phyloP scores from a whole-genome alignment of 768 basidiomycete genomes.

The Termitomyces sp. region DNA sequence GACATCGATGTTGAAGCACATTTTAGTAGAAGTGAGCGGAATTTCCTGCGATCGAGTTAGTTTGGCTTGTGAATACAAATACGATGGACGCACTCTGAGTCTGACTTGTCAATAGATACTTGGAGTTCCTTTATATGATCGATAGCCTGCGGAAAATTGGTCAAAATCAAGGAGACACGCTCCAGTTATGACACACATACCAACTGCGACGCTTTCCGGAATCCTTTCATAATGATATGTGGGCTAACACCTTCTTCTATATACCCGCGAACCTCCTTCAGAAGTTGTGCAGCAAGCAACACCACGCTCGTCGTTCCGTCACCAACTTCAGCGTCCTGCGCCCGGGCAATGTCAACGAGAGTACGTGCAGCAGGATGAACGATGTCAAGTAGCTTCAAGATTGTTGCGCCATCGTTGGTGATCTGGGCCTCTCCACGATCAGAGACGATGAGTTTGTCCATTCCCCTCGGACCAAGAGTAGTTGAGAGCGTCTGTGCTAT shows the following conservation, averaged over 20 bases:
- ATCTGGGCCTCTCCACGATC: conserved; percentile 96
- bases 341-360: conserved; percentile 96
- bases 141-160: conserved; percentile 54
- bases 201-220: conserved; percentile 81
- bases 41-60: conserved; percentile 52
- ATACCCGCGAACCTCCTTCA: conserved; percentile 88
- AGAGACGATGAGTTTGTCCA: conserved; percentile 97
- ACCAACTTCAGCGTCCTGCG: conserved; percentile 97
- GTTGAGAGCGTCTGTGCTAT: conserved; percentile 88
- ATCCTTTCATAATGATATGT: conserved; percentile 97
- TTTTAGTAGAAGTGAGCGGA: conserved; percentile 91
- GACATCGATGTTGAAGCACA: conserved; percentile 99
- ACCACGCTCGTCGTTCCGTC: conserved; percentile 98
- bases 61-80: conserved; percentile 9
- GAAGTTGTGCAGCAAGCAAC: conserved; percentile 86
- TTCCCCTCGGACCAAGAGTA: conserved; percentile 96
- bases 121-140: conserved; percentile 88
- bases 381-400: conserved; percentile 95
- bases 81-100: conserved; percentile 70
- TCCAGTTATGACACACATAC: conserved; percentile 42
- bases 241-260: conserved; percentile 98
- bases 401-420: conserved; percentile 99
- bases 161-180: conserved; percentile 1
- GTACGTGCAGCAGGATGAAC: conserved; percentile 97
- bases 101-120: conserved; percentile 82